These are phyloP conservation scores for Nigrospora oryzae DNA, from an alignment of 2,329 filamentous ascomycete species.

Conservation along the genomic window DNA sequence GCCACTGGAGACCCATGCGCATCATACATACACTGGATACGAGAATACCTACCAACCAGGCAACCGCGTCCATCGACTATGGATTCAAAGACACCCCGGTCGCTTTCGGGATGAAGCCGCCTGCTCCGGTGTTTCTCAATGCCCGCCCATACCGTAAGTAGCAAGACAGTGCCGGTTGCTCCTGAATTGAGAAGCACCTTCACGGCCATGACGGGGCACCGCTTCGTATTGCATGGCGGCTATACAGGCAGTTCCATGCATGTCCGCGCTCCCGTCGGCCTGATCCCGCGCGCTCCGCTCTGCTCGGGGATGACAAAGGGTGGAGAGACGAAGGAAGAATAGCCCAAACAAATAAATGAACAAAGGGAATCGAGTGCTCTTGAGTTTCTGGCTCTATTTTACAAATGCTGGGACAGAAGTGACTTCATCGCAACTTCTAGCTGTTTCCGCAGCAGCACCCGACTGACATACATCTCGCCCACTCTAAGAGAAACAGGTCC, in stretches of 20 bases:
- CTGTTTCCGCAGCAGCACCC: conserved; percentile 38
- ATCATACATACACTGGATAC: too few species aligned
- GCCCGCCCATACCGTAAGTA: too few species aligned
- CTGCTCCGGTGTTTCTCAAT: neutral
- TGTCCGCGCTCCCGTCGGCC: too few species aligned
- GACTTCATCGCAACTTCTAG: conserved; percentile 32
- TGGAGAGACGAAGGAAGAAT: too few species aligned
- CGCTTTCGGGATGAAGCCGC: neutral
- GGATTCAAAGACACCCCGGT: neutral
- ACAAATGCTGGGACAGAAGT: conserved; percentile 44
- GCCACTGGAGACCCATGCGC: neutral
- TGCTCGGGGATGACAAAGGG: neutral
- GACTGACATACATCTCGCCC: conserved; percentile 31
- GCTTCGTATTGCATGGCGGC: too few species aligned
- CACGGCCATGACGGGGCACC: too few species aligned
- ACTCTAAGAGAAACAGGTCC: conserved; percentile 37
- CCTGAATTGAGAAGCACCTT: too few species aligned
- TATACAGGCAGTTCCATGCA: too few species aligned
- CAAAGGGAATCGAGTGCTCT: conserved; percentile 56
- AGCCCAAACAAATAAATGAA: conserved; percentile 26
- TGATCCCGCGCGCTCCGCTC: too few species aligned
- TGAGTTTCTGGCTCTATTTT: conserved; percentile 57
- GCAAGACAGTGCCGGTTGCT: too few species aligned
- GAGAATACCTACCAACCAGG: too few species aligned
- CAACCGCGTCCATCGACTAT: neutral